These are phyloP conservation scores for Chlorella sp. DNA, from an alignment of 139 green algal genomes.

Conservation along the genomic window DNA sequence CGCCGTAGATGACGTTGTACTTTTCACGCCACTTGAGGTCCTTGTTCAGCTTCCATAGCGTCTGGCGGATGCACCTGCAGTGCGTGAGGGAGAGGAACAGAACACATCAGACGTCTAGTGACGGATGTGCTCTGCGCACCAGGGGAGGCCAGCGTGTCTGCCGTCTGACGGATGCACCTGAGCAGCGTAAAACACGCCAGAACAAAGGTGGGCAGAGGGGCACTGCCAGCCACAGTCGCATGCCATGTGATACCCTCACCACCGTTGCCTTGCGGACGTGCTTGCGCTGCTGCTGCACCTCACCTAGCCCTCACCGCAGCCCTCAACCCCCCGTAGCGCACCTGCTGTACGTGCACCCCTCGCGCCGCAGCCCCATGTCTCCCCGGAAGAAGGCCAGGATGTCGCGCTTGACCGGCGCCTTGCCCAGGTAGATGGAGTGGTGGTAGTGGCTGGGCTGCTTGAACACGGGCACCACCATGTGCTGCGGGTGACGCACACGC, in stretches of 20 bases:
- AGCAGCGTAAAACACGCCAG: too few relatives aligned
- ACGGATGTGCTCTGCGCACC: too few relatives aligned
- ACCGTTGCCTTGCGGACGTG: too few relatives aligned
- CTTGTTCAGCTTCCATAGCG: constrained; percentile 21
- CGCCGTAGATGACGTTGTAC: constrained; percentile 24
- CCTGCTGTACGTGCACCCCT: constrained; percentile 34
- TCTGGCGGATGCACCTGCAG: constrained; percentile 22
- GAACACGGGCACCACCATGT: constrained; percentile 49
- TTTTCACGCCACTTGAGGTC: constrained; percentile 11
- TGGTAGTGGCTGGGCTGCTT: constrained; percentile 23
- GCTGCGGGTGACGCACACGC: too few relatives aligned
- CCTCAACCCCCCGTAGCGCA: too few relatives aligned
- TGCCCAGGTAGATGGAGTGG: constrained; percentile 25
- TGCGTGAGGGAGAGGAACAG: too few relatives aligned
- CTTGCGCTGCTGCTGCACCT: neutral
- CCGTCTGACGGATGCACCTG: too few relatives aligned
- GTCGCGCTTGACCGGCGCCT: neutral
- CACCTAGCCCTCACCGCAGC: neutral
- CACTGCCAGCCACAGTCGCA: too few relatives aligned
- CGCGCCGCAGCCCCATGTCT: constrained; percentile 18
- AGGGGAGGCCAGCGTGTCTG: too few relatives aligned
- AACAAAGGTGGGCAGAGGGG: too few relatives aligned
- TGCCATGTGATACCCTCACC: neutral
- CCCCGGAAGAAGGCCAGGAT: constrained; percentile 30
- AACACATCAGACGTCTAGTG: too few relatives aligned